These are phyloP conservation scores for Microcyclosporella mali DNA, from an alignment of 2,329 filamentous ascomycete species.

Conservation along the genomic window DNA sequence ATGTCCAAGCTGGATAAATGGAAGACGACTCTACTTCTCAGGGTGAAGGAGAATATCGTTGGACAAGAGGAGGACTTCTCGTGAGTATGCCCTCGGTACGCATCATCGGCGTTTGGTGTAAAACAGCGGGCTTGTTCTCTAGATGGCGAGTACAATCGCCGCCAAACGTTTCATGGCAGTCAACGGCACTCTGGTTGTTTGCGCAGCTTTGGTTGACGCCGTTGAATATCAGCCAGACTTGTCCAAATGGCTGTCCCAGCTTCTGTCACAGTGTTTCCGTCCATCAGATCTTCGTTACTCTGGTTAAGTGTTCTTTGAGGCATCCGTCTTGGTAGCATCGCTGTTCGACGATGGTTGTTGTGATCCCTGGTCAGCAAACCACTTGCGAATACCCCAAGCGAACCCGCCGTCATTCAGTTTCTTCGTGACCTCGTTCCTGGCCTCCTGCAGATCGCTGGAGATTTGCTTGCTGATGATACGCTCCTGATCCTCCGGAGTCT, in stretches of 20 bases:
- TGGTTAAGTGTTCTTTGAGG: neutral
- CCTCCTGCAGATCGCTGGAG: conserved; percentile 22
- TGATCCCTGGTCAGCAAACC: conserved; percentile 10
- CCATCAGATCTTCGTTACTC: no score
- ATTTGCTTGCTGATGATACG: conserved; percentile 24
- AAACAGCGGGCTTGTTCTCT: no score
- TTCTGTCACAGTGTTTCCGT: no score
- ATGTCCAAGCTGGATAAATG: conserved; percentile 92
- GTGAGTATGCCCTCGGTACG: conserved; percentile 28
- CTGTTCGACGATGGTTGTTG: no score
- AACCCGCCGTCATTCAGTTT: conserved; percentile 14
- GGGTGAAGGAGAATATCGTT: conserved; percentile 79
- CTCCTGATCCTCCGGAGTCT: conserved; percentile 6
- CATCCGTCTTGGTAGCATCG: neutral
- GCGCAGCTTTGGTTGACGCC: no score
- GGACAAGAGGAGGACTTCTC: conserved; percentile 63
- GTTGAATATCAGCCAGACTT: no score
- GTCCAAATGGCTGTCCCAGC: no score
- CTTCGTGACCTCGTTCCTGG: conserved; percentile 14
- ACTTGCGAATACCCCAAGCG: conserved; percentile 24
- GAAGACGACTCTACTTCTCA: conserved; percentile 82
- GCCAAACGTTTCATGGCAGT: no score
- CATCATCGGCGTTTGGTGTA: neutral
- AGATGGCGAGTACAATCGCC: no score
- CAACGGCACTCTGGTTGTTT: no score